phyloP scores from a whole-genome alignment of 2,329 filamentous ascomycete genomes.

The Penicillium corylophilum region DNA sequence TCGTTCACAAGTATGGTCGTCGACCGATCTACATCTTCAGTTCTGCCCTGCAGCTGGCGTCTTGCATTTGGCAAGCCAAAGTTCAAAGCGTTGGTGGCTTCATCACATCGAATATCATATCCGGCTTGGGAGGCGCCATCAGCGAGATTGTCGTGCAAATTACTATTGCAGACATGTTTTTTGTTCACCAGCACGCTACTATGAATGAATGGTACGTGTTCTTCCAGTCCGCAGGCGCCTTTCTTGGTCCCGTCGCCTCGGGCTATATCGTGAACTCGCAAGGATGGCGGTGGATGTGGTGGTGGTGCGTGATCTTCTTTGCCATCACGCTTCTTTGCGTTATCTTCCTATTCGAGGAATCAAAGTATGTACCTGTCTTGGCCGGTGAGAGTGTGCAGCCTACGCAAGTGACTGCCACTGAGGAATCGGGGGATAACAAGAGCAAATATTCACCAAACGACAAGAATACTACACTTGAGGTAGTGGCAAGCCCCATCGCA shows the following conservation, averaged over 20 bases:
- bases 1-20: slow-evolving; percentile 49
- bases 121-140: slow-evolving; percentile 46
- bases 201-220: slow-evolving; percentile 51
- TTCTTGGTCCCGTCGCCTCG: slow-evolving; percentile 35
- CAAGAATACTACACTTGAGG: background rate
- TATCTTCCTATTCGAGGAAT: slow-evolving; percentile 50
- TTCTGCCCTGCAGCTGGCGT: slow-evolving; percentile 37
- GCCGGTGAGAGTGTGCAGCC: slow-evolving; percentile 2
- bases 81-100: slow-evolving; percentile 43
- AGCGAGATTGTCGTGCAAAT: slow-evolving; percentile 48
- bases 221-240: slow-evolving; percentile 32
- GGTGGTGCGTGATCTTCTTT: slow-evolving; percentile 48
- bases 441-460: background rate
- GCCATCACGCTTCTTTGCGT: slow-evolving; percentile 42
- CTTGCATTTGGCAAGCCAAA: slow-evolving; percentile 46
- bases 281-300: slow-evolving; percentile 55
- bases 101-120: slow-evolving; percentile 44
- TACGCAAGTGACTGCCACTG: background rate
- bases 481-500: background rate
- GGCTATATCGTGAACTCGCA: slow-evolving; percentile 38
- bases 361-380: slow-evolving; percentile 18
- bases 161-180: slow-evolving; percentile 50
- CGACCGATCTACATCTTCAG: slow-evolving; percentile 50
- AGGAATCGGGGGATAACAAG: background rate
- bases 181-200: slow-evolving; percentile 47